Percentiles rank a stretch among this genome's conserved stretches.
Evolutionary conservation across 2,329 filamentous ascomycete genomes (phyloP).

Genomic region (Colletotrichum phormii): DNA sequence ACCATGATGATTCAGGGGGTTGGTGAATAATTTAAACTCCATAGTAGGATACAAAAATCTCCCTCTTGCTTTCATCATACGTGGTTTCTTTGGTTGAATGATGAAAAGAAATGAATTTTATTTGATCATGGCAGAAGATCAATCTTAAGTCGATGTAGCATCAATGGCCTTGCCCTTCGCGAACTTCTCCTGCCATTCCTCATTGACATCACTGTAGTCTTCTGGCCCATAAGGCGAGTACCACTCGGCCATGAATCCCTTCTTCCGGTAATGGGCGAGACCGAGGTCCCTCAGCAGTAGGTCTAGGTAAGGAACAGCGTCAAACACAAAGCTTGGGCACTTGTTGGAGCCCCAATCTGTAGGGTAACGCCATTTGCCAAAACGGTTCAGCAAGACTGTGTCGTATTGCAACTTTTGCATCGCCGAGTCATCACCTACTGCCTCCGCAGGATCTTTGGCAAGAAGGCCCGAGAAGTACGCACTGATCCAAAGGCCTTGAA

Average conservation of each 20-base stretch:
- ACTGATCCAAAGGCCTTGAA: slow-evolving; percentile 71
- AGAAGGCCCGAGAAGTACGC: slow-evolving; percentile 66
- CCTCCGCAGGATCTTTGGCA: slow-evolving; percentile 25
- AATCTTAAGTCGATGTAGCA: neutral
- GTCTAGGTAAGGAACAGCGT: slow-evolving; percentile 80
- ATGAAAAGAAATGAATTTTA: neutral
- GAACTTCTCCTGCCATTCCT: slow-evolving; percentile 57
- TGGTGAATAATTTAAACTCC: neutral
- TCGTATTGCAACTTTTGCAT: slow-evolving; percentile 60
- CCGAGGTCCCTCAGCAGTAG: slow-evolving; percentile 74
- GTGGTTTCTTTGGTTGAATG: neutral
- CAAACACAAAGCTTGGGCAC: slow-evolving; percentile 79
- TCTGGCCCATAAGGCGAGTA: slow-evolving; percentile 68
- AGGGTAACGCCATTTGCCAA: slow-evolving; percentile 77
- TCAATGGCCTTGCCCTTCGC: neutral
- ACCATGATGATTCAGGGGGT: neutral
- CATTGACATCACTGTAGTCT: slow-evolving; percentile 66
- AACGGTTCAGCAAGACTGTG: slow-evolving; percentile 74
- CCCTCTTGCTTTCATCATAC: neutral
- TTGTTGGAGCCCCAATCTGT: slow-evolving; percentile 69
- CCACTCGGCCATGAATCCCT: slow-evolving; percentile 61
- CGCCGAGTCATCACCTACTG: slow-evolving; percentile 12
- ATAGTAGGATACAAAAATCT: neutral
- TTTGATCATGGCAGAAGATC: neutral
- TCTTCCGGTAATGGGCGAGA: slow-evolving; percentile 67